These are phyloP conservation scores for Meyerozyma elateridarum DNA, from an alignment of 1,139 yeast genomes.

Conservation along the genomic window DNA sequence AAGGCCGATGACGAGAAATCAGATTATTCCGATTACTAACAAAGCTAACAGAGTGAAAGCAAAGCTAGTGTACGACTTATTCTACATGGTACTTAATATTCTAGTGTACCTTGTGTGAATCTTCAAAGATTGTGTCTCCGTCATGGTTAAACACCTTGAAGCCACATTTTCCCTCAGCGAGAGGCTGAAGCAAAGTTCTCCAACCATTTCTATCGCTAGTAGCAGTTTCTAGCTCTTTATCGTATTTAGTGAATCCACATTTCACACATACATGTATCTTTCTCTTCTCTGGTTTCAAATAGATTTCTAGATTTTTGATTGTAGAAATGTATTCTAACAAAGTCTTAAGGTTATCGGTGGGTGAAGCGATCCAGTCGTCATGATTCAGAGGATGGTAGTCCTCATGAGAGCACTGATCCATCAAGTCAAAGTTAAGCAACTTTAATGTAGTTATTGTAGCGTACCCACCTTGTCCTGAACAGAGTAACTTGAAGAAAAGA, in stretches of 20 bases:
- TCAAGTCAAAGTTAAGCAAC: conserved; percentile 32
- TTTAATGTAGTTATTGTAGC: conserved; percentile 22
- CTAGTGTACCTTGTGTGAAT: no score
- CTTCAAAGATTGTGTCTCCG: no score
- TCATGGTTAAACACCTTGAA: conserved; percentile 20
- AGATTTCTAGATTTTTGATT: conserved; percentile 23
- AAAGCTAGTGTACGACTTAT: no score
- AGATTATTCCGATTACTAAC: no score
- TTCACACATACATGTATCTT: conserved; percentile 27
- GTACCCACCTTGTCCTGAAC: conserved; percentile 36
- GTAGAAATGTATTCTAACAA: conserved; percentile 25
- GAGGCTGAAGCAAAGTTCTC: conserved; percentile 25
- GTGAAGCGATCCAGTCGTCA: conserved; percentile 8
- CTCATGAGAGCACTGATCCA: conserved; percentile 17
- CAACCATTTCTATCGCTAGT: conserved; percentile 23
- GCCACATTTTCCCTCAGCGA: conserved; percentile 18
- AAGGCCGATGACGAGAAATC: not conserved
- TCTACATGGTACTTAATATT: no score
- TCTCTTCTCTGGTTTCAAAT: conserved; percentile 19
- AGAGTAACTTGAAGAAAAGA: conserved; percentile 39
- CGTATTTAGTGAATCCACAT: conserved; percentile 28
- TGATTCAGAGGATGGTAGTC: not conserved
- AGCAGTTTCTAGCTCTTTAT: conserved; percentile 13
- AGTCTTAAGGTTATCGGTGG: conserved; percentile 23
- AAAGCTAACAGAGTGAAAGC: no score